Evolutionary conservation across 139 green algal genomes (phyloP).

Genomic region (Trebouxia sp.): DNA sequence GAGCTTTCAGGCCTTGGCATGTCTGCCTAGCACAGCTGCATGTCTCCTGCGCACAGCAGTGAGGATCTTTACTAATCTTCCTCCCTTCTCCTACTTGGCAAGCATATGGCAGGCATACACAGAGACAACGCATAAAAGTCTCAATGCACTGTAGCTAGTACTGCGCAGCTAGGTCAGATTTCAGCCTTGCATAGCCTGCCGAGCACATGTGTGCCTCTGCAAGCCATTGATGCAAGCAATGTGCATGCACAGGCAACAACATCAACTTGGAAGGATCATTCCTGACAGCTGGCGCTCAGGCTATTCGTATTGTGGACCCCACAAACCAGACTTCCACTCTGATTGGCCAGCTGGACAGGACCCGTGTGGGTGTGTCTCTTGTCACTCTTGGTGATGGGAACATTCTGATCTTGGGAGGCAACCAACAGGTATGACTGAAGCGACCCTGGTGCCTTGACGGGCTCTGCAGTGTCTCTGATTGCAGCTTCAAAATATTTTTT

Average conservation of each 20-base stretch:
- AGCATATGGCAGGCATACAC: no score
- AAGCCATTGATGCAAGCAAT: neutral
- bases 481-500: neutral
- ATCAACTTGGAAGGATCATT: constrained; percentile 13
- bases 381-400: neutral
- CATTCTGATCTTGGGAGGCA: constrained; percentile 18
- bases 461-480: no score
- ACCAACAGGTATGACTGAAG: neutral
- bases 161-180: no score
- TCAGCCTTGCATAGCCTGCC: neutral
- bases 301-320: constrained; percentile 9
- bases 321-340: neutral
- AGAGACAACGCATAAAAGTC: no score
- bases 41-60: no score
- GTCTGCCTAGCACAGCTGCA: no score
- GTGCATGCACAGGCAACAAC: constrained; percentile 10
- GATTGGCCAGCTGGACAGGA: neutral
- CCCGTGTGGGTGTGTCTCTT: neutral
- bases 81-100: no score
- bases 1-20: no score
- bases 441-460: neutral
- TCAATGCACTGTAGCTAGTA: no score
- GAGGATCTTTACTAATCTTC: no score
- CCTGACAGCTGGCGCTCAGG: neutral
- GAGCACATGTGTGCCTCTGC: neutral